Base-by-base conservation (phyloP, 352 stramenopile genomes). In the Pythium brachiatum region DNA sequence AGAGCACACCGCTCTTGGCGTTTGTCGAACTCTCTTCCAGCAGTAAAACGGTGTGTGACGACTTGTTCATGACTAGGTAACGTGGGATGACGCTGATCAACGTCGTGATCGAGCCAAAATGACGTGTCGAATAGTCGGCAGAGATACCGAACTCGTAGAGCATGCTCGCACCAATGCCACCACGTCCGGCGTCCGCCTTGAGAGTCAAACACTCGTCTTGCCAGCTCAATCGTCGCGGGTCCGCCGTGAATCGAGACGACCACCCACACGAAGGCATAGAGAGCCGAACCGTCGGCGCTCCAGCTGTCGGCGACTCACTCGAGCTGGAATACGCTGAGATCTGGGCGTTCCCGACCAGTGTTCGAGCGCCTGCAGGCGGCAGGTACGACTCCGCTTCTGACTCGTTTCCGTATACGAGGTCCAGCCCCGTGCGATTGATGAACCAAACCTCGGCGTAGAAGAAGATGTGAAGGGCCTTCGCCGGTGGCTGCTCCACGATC, bases 81-180 rank as follows among this genome's bases (percentile, higher is more conserved):
- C 86, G 81, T 25, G 86, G 86, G 50, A 92, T 90, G 38, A 95
- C 73, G 54, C 82, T 95, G 43, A 95, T 80, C 29, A 95, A 73
- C 8, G 84, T 95, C 52, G 86, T 94, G 36, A 95, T 76, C 0
- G 84, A 89, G 9, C 86, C 81, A 46, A 95, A 95, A 64, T 95
- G 84, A 2, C 81, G 72, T 8, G 84, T 95, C 11, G 82, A 73
- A 50, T 92, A 92, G 64, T 95, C 86, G 15, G 82, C 79, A 12
- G 86, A 92, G 4, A 93, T 77, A 11, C 86, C 86, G 60, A 95
- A 73, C 56, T 95, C 86, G 61, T 95, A 92, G 31, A 95, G 56
- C 20, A 92, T 79, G 18, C 54, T 74, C 6, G 16, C 47, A 0
- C 59, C 61, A 44, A 44, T 57, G 18, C 66, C 56, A 51, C 70